A percentile compares a stretch with the other conserved stretches of the same genome.
phyloP scores from a whole-genome alignment of 768 basidiomycete species.

The Mycena metata region DNA sequence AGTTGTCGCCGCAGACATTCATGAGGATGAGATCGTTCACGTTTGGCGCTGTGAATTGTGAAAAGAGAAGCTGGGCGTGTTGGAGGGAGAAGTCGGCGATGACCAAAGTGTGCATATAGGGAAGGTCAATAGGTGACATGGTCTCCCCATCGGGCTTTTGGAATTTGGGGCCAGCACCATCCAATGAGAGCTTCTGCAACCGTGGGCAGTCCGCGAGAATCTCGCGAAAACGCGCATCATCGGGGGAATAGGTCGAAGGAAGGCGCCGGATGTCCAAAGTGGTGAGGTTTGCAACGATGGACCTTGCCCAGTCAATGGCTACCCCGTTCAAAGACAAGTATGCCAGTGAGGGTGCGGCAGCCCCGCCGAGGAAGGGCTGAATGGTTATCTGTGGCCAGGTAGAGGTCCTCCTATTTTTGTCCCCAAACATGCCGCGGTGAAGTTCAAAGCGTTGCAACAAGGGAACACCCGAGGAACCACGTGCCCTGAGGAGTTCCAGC shows the following conservation, averaged over 20 bases:
- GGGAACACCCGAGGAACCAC: slow-evolving; percentile 52
- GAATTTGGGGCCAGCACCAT: slow-evolving; percentile 71
- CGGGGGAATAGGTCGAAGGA: slow-evolving; percentile 67
- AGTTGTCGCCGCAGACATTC: slow-evolving; percentile 65
- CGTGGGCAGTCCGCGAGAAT: slow-evolving; percentile 64
- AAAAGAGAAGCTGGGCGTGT: slow-evolving; percentile 62
- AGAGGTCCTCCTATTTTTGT: slow-evolving; percentile 28
- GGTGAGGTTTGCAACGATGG: slow-evolving; percentile 66
- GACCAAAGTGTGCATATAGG: slow-evolving; percentile 63
- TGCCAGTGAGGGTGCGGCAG: slow-evolving; percentile 57
- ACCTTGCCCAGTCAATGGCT: slow-evolving; percentile 69
- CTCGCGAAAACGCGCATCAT: slow-evolving; percentile 62
- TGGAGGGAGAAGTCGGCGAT: slow-evolving; percentile 68
- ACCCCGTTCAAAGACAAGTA: slow-evolving; percentile 71
- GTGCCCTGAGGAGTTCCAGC: slow-evolving; percentile 61
- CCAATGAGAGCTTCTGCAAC: slow-evolving; percentile 68
- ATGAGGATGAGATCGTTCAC: slow-evolving; percentile 71
- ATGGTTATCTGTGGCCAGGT: slow-evolving; percentile 47
- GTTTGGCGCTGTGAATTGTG: slow-evolving; percentile 67
- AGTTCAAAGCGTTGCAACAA: slow-evolving; percentile 73
- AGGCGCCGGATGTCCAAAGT: slow-evolving; percentile 76
- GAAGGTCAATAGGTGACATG: slow-evolving; percentile 60
- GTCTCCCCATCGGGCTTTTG: slow-evolving; percentile 38
- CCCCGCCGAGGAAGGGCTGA: slow-evolving; percentile 66
- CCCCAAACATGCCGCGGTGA: slow-evolving; percentile 62